These are phyloP conservation scores for Clonostachys solani DNA, from an alignment of 2,329 filamentous ascomycete genomes.

Conservation along the genomic window DNA sequence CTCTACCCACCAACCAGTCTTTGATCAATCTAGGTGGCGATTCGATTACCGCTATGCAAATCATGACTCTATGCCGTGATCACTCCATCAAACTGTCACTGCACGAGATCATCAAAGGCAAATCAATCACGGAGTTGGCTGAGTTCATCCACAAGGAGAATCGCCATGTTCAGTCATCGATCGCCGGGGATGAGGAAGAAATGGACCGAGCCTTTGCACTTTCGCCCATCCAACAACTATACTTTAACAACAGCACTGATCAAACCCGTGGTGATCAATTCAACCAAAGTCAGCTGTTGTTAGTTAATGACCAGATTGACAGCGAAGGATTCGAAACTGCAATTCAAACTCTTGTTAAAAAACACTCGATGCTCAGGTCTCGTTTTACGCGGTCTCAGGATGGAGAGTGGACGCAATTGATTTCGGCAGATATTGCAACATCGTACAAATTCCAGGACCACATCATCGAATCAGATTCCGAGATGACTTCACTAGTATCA, in stretches of 20 bases:
- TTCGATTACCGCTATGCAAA: constrained; percentile 32
- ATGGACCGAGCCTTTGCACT: constrained; percentile 27
- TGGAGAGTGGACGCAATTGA: constrained; percentile 3
- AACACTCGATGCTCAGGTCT: constrained; percentile 9
- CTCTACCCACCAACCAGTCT: constrained; percentile 13
- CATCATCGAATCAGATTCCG: not conserved
- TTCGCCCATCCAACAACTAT: constrained; percentile 38
- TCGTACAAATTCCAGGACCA: not conserved
- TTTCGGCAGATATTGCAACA: not conserved
- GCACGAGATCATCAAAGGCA: constrained; percentile 19
- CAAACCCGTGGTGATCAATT: constrained; percentile 24
- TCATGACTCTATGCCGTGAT: constrained; percentile 17
- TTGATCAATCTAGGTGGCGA: constrained; percentile 38
- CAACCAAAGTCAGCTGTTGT: constrained; percentile 38
- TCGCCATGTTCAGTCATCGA: not conserved
- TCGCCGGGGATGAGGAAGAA: constrained; percentile 3
- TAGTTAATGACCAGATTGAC: constrained; percentile 12
- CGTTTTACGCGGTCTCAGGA: constrained; percentile 2
- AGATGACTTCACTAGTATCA: constrained; percentile 8
- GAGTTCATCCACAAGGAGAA: not conserved
- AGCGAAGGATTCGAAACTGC: constrained; percentile 9
- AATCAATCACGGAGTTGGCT: constrained; percentile 18
- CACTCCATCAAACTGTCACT: constrained; percentile 15
- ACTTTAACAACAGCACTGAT: constrained; percentile 26
- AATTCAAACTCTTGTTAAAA: constrained; percentile 6